Evolutionary conservation across 1,139 yeast species (phyloP), one percentile per base, ranked within the genome.

Genomic region (Candida sanyaensis): DNA sequence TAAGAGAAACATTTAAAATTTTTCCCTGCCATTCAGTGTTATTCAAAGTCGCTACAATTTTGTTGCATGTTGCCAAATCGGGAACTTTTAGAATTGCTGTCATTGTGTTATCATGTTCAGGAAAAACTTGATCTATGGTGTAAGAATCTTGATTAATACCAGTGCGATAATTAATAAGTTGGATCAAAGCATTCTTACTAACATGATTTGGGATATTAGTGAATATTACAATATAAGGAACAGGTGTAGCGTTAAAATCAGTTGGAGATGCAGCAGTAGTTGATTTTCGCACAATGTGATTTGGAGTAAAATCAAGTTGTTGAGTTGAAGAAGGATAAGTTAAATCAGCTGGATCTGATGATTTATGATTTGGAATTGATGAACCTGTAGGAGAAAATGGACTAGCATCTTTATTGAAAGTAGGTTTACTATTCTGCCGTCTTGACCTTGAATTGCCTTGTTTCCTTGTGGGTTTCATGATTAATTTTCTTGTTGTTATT

Each of bases 341-440:
- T 13, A 41, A 27, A 21, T 41, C 44, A 5, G 44, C 11, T 13
- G 44, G 44, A 28, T 41, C 44, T 34, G 39, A 41, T 9, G 24
- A 32, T 12, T 24, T 24, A 4, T 24, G 5, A 11, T 36, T 5
- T 7, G 13, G 2, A 11, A 8, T 11, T 10, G 39, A 47, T n/a
- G 27, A 26, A 9, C 34, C 33, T n/a, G 50, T 42, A 17, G 69
- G 71, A 32, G 61, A 47, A 48, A 67, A 66, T 2, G 71, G 69
- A 30, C 46, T 49, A 7, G 71, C 71, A 50, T 63, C 58, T 45
- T 57, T 63, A 49, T 68, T 64, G 48, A 51, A 60, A 4, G 32
- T 37, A 31, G 54, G 41, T 33, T 29, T 41, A 29, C 26, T 38
- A 10, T 33, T 26, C 17, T 33, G 27, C 11, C 37, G 43, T 33